These are phyloP conservation scores for Amphichorda felina DNA, from an alignment of 2,329 filamentous ascomycete species.

Conservation along the genomic window DNA sequence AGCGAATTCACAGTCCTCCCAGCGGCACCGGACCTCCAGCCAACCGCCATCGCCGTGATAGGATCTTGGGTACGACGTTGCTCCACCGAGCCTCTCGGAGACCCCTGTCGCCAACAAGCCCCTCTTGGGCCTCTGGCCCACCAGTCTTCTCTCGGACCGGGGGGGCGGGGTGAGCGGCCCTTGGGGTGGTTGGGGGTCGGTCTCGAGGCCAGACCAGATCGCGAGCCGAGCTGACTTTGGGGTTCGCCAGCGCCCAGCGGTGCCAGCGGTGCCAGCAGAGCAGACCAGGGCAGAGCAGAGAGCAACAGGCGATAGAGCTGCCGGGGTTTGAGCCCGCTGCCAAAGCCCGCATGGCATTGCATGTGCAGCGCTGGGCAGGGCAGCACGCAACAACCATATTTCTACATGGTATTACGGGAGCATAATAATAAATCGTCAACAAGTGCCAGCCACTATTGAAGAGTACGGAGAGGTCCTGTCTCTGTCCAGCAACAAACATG, in stretches of 20 bases:
- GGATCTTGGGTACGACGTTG: constrained; percentile 21
- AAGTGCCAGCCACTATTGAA: too few relatives aligned
- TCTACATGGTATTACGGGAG: too few relatives aligned
- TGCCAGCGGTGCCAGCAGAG: not conserved
- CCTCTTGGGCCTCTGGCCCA: not conserved
- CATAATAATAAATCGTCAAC: too few relatives aligned
- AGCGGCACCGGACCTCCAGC: too few relatives aligned
- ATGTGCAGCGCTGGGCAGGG: constrained; percentile 1
- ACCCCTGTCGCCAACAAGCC: constrained; percentile 7
- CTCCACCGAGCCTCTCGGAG: constrained; percentile 14
- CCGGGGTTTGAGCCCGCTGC: not conserved
- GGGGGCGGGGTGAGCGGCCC: not conserved
- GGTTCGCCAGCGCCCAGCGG: not conserved
- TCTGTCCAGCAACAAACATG: too few relatives aligned
- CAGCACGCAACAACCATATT: too few relatives aligned
- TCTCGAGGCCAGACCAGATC: not conserved
- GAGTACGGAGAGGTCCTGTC: too few relatives aligned
- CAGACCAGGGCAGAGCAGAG: not conserved
- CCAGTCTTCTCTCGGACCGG: not conserved
- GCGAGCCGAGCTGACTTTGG: too few relatives aligned
- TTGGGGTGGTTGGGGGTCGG: not conserved
- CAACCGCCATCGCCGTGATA: constrained; percentile 1
- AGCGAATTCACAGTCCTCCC: not conserved
- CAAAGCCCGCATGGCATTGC: constrained; percentile 1
- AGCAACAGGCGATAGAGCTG: not conserved